phyloP scores from a whole-genome alignment of 2,329 filamentous ascomycete species.

The Xylariaceae sp. region DNA sequence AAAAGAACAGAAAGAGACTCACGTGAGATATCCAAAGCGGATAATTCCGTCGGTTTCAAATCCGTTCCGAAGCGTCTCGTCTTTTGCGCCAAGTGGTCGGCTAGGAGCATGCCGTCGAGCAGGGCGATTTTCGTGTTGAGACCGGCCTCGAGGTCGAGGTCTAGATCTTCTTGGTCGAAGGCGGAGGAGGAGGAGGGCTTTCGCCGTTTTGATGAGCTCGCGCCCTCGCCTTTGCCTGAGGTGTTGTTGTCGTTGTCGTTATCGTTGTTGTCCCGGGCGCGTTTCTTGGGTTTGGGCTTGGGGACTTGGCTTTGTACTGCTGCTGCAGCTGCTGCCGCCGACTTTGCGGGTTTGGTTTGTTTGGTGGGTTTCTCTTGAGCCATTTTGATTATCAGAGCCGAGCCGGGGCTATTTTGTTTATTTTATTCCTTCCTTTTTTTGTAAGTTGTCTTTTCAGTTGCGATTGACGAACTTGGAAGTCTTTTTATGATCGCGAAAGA shows the following conservation, averaged over 20 bases:
- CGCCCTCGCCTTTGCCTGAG: not conserved
- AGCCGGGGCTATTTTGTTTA: not conserved
- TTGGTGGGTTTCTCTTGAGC: conserved; percentile 14
- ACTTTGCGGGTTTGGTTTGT: conserved; percentile 6
- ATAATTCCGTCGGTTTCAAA: conserved; percentile 75
- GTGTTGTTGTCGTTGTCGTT: conserved; percentile 19
- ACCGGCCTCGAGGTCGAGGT: conserved; percentile 62
- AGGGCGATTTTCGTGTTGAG: conserved; percentile 74
- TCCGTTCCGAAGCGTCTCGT: conserved; percentile 73
- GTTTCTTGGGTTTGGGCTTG: conserved; percentile 42
- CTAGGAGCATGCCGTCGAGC: conserved; percentile 77
- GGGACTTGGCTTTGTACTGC: conserved; percentile 16
- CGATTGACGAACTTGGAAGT: not conserved
- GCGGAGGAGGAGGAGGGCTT: conserved; percentile 36
- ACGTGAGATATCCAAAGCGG: conserved; percentile 77
- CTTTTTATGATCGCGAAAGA: not conserved
- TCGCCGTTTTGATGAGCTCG: conserved; percentile 44
- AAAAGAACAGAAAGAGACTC: conserved; percentile 26
- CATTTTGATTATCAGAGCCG: conserved; percentile 14
- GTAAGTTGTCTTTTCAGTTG: not conserved
- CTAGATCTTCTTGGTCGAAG: conserved; percentile 48
- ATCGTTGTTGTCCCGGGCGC: conserved; percentile 47
- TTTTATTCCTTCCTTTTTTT: not conserved
- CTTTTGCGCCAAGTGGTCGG: conserved; percentile 78
- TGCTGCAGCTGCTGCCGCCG: conserved; percentile 26